Base-by-base conservation (phyloP, 2,329 filamentous ascomycete genomes). In the Colletotrichum viniferum region DNA sequence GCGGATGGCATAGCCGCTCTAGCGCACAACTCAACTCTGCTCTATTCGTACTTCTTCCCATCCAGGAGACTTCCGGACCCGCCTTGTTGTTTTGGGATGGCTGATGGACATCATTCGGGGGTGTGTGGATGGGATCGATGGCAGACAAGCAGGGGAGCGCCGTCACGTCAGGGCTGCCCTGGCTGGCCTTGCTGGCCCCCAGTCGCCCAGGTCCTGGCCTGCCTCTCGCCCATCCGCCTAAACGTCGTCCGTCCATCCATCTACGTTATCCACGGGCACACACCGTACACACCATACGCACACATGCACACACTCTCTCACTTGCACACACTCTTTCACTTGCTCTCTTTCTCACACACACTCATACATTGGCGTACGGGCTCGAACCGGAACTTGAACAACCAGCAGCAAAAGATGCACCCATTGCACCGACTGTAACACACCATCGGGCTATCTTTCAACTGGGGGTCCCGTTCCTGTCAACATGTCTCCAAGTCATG, bases 1-100 rank as follows among this genome's bases (percentile, higher is more conserved):
- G 73, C 67, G 74, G 66, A 67, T 71, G 63, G 43, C 72, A 63
- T 71, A 75, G 75, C 72, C 75, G 75, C 72, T 75, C 56, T 71
- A 76, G 71, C 62, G 72, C 72, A 75, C 72, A 71, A 67, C 24
- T 62, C 67, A 52, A 66, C 68, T 56, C 32, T 36, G 58, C 60
- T 76, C 43, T 60, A 36, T 36, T 65, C 30, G 26, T 34, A 18
- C 38, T 36, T 38, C 70, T 36, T 72, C 28, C 58, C 26, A 63
- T 60, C 67, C 62, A 76, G 70, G 70, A 69, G 58, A 60, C 73
- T 60, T 74, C 64, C 34, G 64, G 73, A 38, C 61, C 73, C 73
- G 58, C 65, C 65, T 65, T 34, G 10, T 64, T 64, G 64, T 76
- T 76, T 65, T 67, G 66, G 65, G 71, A 61, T 70, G 71, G 48